Evolutionary conservation across 345 rosid species (phyloP), one percentile per base, ranked within the genome.

Genomic region (Ceriops zippeliana): DNA sequence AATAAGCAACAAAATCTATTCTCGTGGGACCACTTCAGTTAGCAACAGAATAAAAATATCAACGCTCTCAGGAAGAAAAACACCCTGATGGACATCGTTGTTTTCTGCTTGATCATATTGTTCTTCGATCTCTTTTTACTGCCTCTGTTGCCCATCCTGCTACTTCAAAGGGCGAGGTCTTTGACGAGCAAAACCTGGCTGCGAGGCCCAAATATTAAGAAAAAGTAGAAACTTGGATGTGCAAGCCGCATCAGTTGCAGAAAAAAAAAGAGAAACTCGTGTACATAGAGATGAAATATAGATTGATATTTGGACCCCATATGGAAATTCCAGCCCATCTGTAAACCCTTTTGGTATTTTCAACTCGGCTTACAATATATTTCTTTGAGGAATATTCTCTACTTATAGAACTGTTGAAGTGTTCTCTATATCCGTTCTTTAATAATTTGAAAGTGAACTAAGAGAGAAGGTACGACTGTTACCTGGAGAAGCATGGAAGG

Each of bases 401-500:
- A 42, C 49, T 42, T 11, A 11, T 13, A 42, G 49, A 42, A 13
- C 49, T 42, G 4, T 15, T 13, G 19, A 42, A 13, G 49, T 42
- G 5, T 42, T 15, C 49, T 42, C 19, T 42, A 42, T 3, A 13
- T 42, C 49, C 4, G 49, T 42, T 42, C 49, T 42, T 42, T 42
- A 3, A 42, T 42, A 11, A 11, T 42, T 13, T 42, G 49, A 3
- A 42, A 42, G 49, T 19, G 49, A 11, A 42, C 49, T 42, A 13
- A 15, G 7, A 42, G 54, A 59, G n/a, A 49, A 47, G 19, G 15
- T 20, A 32, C 31, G 6, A 73, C 22, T n/a, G 38, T 34, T 73
- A 90, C 97, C 97, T 90, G 97, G 82, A 90, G 97, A 76, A 93
- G 90, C 93, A 87, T 79, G 62, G 98, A 93, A 63, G 96, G 98